Conservation (phyloP, 345 rosid species). For the Carallia brachiata region DNA sequence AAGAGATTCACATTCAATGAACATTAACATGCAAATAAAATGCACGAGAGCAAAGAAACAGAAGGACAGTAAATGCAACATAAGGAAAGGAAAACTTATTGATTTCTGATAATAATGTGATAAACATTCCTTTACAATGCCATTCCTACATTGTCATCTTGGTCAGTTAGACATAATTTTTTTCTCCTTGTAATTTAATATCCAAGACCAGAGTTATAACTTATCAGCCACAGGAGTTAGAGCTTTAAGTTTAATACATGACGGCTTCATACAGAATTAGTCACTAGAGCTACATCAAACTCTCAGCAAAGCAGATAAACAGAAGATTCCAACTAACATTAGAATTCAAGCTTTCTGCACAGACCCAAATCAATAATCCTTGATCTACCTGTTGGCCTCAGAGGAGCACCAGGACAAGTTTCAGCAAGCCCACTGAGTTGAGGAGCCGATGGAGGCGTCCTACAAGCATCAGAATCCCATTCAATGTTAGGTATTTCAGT, state of each 20-base stretch:
- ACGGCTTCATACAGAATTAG: conserved; percentile 13
- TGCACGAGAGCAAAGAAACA: neutral
- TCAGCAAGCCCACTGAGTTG: conserved; percentile 37
- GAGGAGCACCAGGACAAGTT: conserved; percentile 62
- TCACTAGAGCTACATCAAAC: conserved; percentile 5
- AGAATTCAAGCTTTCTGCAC: conserved; percentile 60
- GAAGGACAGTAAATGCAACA: neutral
- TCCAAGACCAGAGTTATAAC: conserved; percentile 13
- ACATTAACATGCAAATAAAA: too few species aligned
- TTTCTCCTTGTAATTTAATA: conserved; percentile 7
- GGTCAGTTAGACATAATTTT: neutral
- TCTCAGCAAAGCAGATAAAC: conserved; percentile 10
- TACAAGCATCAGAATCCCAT: conserved; percentile 33
- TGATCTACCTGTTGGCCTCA: conserved; percentile 36
- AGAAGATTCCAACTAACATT: conserved; percentile 10
- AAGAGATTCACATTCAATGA: too few species aligned
- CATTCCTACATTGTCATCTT: conserved; percentile 15
- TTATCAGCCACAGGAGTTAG: conserved; percentile 19
- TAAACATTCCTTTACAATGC: conserved; percentile 27
- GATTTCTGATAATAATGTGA: conserved; percentile 9
- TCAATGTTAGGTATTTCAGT: conserved; percentile 26
- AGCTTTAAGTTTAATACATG: conserved; percentile 10
- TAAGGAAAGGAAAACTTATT: conserved; percentile 10
- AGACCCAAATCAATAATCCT: conserved; percentile 44
- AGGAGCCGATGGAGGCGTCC: conserved; percentile 44